Conservation (phyloP, 192 early-diverging fungal species). For the Phlyctochytrium arcticum region DNA sequence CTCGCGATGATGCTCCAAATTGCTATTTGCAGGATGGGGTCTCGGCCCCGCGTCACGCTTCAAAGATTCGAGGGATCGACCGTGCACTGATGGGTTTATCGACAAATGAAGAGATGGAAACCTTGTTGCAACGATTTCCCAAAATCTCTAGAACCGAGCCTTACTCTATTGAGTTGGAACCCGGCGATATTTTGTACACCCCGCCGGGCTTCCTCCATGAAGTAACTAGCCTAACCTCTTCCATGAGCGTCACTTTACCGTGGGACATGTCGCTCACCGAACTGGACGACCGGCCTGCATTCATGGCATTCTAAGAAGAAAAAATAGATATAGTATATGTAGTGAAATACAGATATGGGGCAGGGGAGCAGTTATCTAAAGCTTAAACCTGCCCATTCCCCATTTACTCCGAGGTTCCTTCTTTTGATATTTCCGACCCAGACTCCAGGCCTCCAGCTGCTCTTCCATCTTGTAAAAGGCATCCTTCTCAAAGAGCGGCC, state of each 20-base stretch:
- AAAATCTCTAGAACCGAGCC: conserved; percentile 33
- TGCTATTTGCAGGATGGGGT: conserved; percentile 44
- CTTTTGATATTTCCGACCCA: conserved; percentile 14
- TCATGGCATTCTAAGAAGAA: conserved; percentile 39
- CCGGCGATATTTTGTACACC: conserved; percentile 52
- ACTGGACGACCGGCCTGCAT: conserved; percentile 35
- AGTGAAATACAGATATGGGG: not conserved
- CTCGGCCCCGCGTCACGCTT: conserved; percentile 42
- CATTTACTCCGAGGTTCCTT: conserved; percentile 3
- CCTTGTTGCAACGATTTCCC: conserved; percentile 33
- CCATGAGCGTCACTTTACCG: conserved; percentile 45
- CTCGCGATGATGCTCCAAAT: conserved; percentile 36
- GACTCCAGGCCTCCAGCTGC: conserved; percentile 11
- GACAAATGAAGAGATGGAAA: not conserved
- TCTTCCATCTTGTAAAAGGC: conserved; percentile 15
- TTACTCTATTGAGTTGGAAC: conserved; percentile 39
- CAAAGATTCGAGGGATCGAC: conserved; percentile 35
- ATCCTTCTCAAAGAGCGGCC: conserved; percentile 28
- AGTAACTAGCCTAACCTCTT: conserved; percentile 42
- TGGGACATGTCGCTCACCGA: conserved; percentile 50
- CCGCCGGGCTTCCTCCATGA: conserved; percentile 55
- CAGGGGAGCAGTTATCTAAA: conserved; percentile 5
- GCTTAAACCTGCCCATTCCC: conserved; percentile 21
- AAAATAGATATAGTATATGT: not conserved
- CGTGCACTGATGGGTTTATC: conserved; percentile 15